Evolutionary conservation across 2,329 filamentous ascomycete species (phyloP), one percentile per base, ranked within the genome.

Genomic region (Aspergillus ustus): DNA sequence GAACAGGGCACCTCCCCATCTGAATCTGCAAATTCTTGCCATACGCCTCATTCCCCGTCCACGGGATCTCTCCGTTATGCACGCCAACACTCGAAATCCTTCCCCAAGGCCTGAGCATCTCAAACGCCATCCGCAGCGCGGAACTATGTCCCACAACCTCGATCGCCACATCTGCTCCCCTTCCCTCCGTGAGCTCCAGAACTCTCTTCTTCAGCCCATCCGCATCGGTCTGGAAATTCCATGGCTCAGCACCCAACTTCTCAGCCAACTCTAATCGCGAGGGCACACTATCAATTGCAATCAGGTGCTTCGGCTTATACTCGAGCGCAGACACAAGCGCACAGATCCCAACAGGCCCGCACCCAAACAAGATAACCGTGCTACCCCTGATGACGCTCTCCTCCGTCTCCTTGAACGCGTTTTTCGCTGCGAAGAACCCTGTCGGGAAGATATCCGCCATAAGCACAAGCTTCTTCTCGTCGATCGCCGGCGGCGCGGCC

Each of bases 391-490:
- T 49, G 2, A 37, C 53, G 5, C 45, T 22, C 52, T 28, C 45
- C 2, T 61, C 52, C 20, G 52, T 31, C 2, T 52, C 62, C 4
- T 34, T 40, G 48, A 67, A 67, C 13, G 64, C 66, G 44, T 67
- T 67, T 13, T 57, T 44, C 2, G 66, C 66, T 0, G 66, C 66
- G 28, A 67, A 67, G 54, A 57, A 67, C 25, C 66, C 66, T 37
- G 66, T 67, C 51, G 66, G 66, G 1, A 94, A 95, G 68, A 97
- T 96, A 73, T 96, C 92, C 4, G 91, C 92, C 92, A 96, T 96
- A 22, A 96, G 82, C 5, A 96, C 87, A 29, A 96, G 80, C 40
- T 87, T 88, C 65, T 89, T 85, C 69, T 93, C 89, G 19, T 89
- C 86, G 61, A 95, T 89, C 3, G 83, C 83, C 0, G 84, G 73